A percentile compares a stretch with the other conserved stretches of the same genome.
Evolutionary conservation across 129 eudicot species (phyloP).

Genomic region (Chrysanthemum seticuspe): DNA sequence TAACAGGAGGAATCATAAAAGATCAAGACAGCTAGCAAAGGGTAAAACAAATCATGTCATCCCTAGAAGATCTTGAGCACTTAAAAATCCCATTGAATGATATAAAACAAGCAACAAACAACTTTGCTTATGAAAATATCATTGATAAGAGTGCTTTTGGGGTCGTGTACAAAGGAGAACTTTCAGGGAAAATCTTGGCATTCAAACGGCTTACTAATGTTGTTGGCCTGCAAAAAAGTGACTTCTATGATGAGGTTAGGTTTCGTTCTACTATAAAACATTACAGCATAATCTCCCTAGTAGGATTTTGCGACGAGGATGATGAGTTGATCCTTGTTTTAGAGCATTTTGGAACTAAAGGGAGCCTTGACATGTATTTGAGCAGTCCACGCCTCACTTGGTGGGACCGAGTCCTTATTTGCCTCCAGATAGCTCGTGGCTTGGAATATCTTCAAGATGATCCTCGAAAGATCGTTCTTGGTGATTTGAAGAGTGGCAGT

Average conservation of each 20-base stretch:
- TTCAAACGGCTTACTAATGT: background rate
- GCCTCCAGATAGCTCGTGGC: background rate
- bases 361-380: background rate
- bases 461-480: background rate
- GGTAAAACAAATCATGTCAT: background rate
- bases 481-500: background rate
- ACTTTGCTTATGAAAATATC: background rate
- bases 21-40: too few relatives aligned
- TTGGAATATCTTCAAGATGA: background rate
- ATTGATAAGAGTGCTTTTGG: background rate
- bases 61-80: background rate
- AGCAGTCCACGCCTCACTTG: background rate
- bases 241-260: too few relatives aligned
- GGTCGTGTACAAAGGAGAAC: too few relatives aligned
- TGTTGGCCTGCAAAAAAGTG: too few relatives aligned
- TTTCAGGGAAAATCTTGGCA: background rate
- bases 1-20: too few relatives aligned
- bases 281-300: too few relatives aligned
- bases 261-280: too few relatives aligned
- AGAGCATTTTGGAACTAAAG: background rate
- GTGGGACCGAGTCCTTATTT: background rate
- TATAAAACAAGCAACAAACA: slow-evolving; percentile 6
- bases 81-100: background rate
- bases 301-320: too few relatives aligned
- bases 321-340: too few relatives aligned